Base-by-base conservation (phyloP, 805 yeast species). In the Myxozyma sirexii region DNA sequence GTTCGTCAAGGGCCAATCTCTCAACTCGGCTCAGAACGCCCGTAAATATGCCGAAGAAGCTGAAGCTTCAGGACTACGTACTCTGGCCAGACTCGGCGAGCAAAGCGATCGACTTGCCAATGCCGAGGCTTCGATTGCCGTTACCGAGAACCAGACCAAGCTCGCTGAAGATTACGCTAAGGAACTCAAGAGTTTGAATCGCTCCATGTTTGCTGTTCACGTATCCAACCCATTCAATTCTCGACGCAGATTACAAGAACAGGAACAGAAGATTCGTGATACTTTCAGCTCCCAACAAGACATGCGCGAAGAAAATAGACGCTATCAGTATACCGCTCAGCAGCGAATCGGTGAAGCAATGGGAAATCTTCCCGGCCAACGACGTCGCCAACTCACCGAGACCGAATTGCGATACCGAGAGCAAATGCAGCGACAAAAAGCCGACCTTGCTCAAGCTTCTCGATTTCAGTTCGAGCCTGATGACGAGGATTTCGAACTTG, bases 401-500 rank as follows among this genome's bases (percentile, higher is more conserved):
- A 52, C 59, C 24, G 63, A 58, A 29, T n/a, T 38, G 48, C 53
- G 58, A 7, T 62, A 60, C 23, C 60, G 59, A 8, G 66, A 62
- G 41, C 64, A 57, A 37, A 82, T 83, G 69, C 82, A 82, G 63
- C 80, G 77, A 56, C 82, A 82, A 52, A 83, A 84, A 56, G 73
- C 77, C 64, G 74, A 80, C 63, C 79, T 84, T 49, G 77, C 71
- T 45, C 85, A 84, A 39, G 87, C 96, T 1, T 77, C 82, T 58
- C 77, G 84, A 65, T 91, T 87, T 74, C 89, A 88, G 68, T 88
- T 90, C 68, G 97, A 90, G 70, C 88, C 87, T 50, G 97, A 93
- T 74, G 84, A 85, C 51, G 97, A 93, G 72, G 98, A 94, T 73
- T 96, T 91, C 68, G 94, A 86, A 67, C 83, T 90, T 83, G 98